Evolutionary conservation across 352 stramenopile genomes (phyloP).

Genomic region (Nannochloropsis limnetica): DNA sequence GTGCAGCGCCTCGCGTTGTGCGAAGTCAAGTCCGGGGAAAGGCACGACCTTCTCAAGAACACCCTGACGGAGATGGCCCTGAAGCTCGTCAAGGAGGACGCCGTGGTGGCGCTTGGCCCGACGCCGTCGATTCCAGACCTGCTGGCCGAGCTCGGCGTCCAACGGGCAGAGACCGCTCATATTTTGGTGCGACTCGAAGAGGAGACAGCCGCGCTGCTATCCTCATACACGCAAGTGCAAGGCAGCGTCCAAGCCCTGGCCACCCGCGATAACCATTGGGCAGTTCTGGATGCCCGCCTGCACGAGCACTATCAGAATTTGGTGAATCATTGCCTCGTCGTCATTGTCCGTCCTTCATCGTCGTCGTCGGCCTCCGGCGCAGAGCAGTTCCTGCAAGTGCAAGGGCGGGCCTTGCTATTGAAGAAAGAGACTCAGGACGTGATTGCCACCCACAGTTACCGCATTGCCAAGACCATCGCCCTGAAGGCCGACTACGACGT

Average conservation of each 20-base stretch:
- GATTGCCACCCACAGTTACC: constrained; percentile 23
- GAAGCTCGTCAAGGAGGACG: neutral
- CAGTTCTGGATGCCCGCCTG: neutral
- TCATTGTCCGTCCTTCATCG: neutral
- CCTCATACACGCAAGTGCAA: neutral
- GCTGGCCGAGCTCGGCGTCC: neutral
- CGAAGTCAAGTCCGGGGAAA: constrained; percentile 11
- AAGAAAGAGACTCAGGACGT: constrained; percentile 5
- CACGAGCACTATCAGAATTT: constrained; percentile 9
- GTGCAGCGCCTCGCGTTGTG: constrained; percentile 29
- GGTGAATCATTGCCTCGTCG: neutral
- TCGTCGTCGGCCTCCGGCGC: neutral
- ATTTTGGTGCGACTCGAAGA: neutral
- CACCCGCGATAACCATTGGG: neutral
- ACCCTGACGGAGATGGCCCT: neutral
- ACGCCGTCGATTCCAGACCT: neutral
- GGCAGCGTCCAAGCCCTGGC: neutral
- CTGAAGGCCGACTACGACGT: constrained; percentile 15
- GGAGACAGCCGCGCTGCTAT: neutral
- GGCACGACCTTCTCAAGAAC: constrained; percentile 12
- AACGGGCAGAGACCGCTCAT: constrained; percentile 9
- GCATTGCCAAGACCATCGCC: constrained; percentile 28
- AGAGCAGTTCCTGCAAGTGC: neutral
- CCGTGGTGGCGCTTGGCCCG: neutral
- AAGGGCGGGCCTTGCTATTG: constrained; percentile 17